phyloP scores from a whole-genome alignment of 352 stramenopile genomes.

The Phytophthora palmivora region DNA sequence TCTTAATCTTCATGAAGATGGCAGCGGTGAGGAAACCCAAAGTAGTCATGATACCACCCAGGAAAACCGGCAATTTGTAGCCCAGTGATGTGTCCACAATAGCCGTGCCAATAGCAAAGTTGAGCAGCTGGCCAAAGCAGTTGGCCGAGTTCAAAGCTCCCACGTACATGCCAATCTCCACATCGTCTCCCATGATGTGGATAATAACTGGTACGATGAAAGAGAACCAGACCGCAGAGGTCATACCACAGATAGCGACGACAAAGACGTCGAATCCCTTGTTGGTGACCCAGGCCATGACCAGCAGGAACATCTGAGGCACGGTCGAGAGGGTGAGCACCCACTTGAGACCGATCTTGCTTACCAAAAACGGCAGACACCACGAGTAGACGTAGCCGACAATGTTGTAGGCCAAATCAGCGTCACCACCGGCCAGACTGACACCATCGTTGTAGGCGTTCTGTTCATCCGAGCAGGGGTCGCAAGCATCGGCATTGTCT shows the following conservation, averaged over 20 bases:
- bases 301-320: slow-evolving; percentile 52
- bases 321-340: slow-evolving; percentile 32
- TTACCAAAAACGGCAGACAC: slow-evolving; percentile 42
- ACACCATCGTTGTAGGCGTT: slow-evolving; percentile 53
- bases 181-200: slow-evolving; percentile 28
- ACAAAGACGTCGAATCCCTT: slow-evolving; percentile 44
- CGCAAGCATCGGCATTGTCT: slow-evolving; percentile 34
- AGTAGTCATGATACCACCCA: slow-evolving; percentile 30
- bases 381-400: slow-evolving; percentile 49
- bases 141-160: slow-evolving; percentile 66
- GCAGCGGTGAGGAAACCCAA: slow-evolving; percentile 51
- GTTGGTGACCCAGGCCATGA: slow-evolving; percentile 47
- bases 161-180: slow-evolving; percentile 43
- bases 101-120: slow-evolving; percentile 24
- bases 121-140: slow-evolving; percentile 42
- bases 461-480: slow-evolving; percentile 36
- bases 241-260: slow-evolving; percentile 48
- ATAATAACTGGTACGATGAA: slow-evolving; percentile 26
- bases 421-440: slow-evolving; percentile 38
- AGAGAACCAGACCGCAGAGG: slow-evolving; percentile 41
- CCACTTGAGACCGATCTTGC: slow-evolving; percentile 49
- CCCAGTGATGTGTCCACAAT: slow-evolving; percentile 43
- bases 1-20: slow-evolving; percentile 61
- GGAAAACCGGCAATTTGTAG: slow-evolving; percentile 43
- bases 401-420: slow-evolving; percentile 50